A percentile compares a stretch with the other conserved stretches of the same genome.
phyloP scores from a whole-genome alignment of 2,329 filamentous ascomycete species.

The Clonostachys sp. region DNA sequence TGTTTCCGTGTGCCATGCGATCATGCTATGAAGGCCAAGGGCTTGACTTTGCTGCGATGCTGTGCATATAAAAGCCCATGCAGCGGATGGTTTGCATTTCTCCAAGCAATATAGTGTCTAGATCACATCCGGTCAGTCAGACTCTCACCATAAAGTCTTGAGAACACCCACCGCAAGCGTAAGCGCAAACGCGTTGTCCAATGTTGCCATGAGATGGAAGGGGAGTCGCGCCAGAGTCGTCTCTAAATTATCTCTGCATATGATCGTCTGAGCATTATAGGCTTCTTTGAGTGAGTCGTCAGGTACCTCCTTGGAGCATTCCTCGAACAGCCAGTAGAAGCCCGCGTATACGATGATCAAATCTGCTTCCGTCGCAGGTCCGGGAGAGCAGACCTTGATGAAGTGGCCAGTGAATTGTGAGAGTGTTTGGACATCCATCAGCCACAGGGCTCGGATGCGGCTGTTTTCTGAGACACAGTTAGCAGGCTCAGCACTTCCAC shows the following conservation, averaged over 20 bases:
- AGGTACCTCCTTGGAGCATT: constrained; percentile 5
- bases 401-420: neutral
- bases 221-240: constrained; percentile 9
- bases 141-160: neutral
- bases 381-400: constrained; percentile 8
- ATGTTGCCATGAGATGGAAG: constrained; percentile 8
- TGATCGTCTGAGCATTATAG: constrained; percentile 4
- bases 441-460: neutral
- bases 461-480: neutral
- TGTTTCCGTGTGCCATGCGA: neutral
- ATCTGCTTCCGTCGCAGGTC: constrained; percentile 6
- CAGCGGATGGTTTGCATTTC: neutral
- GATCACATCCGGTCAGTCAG: neutral
- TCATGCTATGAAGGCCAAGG: constrained; percentile 1
- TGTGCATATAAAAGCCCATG: neutral
- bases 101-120: neutral
- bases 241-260: constrained; percentile 11
- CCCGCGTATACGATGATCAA: constrained; percentile 10
- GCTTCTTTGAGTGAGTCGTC: constrained; percentile 1
- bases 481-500: neutral
- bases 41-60: neutral
- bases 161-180: neutral
- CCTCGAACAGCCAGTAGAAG: constrained; percentile 10
- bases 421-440: neutral
- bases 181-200: constrained; percentile 7